phyloP scores from a whole-genome alignment of 208 protist genomes.

The Crithidia fasciculata region DNA sequence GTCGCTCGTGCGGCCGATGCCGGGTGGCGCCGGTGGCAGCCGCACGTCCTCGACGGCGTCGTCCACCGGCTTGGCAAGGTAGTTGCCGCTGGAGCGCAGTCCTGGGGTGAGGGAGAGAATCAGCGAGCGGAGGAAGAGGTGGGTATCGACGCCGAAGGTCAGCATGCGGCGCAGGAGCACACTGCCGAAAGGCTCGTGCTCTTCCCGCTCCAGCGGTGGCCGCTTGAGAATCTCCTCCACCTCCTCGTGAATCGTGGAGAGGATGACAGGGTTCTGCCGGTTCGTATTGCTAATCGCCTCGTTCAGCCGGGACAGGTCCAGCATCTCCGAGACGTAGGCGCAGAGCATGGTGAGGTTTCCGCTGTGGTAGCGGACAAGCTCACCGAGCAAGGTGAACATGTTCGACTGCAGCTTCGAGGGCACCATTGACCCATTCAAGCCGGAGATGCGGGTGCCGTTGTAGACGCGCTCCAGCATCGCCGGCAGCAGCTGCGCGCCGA shows the following conservation, averaged over 20 bases:
- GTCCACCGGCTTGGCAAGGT: constrained; percentile 43
- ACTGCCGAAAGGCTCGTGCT: constrained; percentile 73
- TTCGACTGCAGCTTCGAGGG: constrained; percentile 60
- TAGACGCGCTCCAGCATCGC: constrained; percentile 76
- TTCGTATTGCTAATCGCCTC: constrained; percentile 35
- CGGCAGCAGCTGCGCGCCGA: constrained; percentile 54
- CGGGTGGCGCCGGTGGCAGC: constrained; percentile 24
- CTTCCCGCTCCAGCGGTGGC: constrained; percentile 70
- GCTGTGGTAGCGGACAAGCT: constrained; percentile 75
- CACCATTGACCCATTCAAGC: constrained; percentile 57
- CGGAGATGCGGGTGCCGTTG: constrained; percentile 75
- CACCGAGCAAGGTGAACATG: constrained; percentile 62
- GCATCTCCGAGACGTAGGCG: constrained; percentile 46
- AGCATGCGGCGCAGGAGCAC: constrained; percentile 71
- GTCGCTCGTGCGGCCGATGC: constrained; percentile 55
- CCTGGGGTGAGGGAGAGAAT: constrained; percentile 76
- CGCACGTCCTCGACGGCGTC: constrained; percentile 21
- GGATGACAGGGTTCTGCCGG: constrained; percentile 29
- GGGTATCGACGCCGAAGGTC: constrained; percentile 55
- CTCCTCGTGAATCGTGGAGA: constrained; percentile 31
- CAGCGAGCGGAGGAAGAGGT: constrained; percentile 69
- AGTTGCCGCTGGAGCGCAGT: constrained; percentile 72
- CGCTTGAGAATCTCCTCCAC: constrained; percentile 48
- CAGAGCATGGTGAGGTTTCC: constrained; percentile 55
- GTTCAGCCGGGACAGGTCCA: constrained; percentile 56